These are phyloP conservation scores for Claviceps cyperi DNA, from an alignment of 2,329 filamentous ascomycete genomes.

Conservation along the genomic window DNA sequence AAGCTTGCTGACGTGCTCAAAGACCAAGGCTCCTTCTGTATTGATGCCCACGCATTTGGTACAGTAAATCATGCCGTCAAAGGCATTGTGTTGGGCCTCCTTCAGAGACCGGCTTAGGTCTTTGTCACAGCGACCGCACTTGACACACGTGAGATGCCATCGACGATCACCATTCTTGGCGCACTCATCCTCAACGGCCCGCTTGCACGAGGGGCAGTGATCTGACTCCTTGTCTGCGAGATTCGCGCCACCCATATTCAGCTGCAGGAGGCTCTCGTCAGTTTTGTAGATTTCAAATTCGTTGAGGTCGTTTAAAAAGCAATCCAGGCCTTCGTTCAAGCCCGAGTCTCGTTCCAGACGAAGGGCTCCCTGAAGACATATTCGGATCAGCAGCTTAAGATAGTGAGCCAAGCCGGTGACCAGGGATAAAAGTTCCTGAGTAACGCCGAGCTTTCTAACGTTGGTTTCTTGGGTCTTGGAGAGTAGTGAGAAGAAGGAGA, in stretches of 20 bases:
- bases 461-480: conserved; percentile 89
- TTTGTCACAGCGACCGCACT: conserved; percentile 49
- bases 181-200: conserved; percentile 91
- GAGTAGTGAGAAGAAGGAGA: conserved; percentile 88
- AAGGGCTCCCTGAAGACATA: conserved; percentile 85
- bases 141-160: conserved; percentile 75
- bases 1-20: conserved; percentile 68
- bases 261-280: conserved; percentile 53
- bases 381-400: conserved; percentile 90
- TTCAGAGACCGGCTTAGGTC: conserved; percentile 55
- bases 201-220: conserved; percentile 66
- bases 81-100: conserved; percentile 57
- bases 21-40: conserved; percentile 36
- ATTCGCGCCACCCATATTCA: conserved; percentile 48
- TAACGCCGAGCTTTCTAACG: conserved; percentile 84
- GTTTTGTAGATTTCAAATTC: conserved; percentile 66
- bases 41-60: conserved; percentile 45
- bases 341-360: conserved; percentile 77
- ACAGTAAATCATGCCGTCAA: conserved; percentile 59
- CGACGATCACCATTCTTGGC: conserved; percentile 58
- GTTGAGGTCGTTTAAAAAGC: conserved; percentile 71
- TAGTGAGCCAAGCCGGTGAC: conserved; percentile 96
- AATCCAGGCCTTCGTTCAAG: conserved; percentile 59
- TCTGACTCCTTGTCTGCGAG: conserved; percentile 68
- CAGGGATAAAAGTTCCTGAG: conserved; percentile 91